Evolutionary conservation across 1,284 basidiomycete species (phyloP), one percentile per base, ranked within the genome.

Genomic region (Trichosporon asahii): DNA sequence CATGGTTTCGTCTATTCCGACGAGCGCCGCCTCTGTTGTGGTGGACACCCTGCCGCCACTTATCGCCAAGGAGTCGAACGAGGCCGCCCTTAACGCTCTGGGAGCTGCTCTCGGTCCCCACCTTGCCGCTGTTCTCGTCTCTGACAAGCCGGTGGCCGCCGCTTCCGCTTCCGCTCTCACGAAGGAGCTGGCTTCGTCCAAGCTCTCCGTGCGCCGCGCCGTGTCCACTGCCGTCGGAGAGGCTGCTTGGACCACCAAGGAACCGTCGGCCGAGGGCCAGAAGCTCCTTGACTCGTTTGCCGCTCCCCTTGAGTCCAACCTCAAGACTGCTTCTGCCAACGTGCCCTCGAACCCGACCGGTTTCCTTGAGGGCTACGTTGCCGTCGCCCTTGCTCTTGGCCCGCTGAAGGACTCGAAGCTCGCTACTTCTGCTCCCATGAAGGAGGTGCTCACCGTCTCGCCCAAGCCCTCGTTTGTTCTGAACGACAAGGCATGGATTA

Each of bases 401-500:
- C 88, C 89, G 0, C 78, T 91, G 40, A 68, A 71, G 37, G 72
- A 75, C 0, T 25, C 70, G n/a, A 80, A 78, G 66, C 73, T 82
- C 63, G 74, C 75, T 25, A 70, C 70, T 18, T 83, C 84, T 64
- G 65, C 81, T 0, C 76, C 78, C 1, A 67, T 86, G 44, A 75
- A 82, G 33, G 74, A 71, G 6, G 72, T 85, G 27, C 76, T 83
- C 1, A 79, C 86, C 0, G 80, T 86, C 6, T 72, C 78, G 5
- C 83, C 84, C 18, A 96, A 94, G 78, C 91, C 93, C 0, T 90
- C 91, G 0, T 96, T 96, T 84, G 79, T 97, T 49, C 78, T 95
- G 23, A 93, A 89, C 88, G 93, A 95, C 69, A 94, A 92, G 81
- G 89, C 92, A 0, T 94, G 94, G 78, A 88, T 89, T 68, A 94